Evolutionary conservation across 1,284 basidiomycete genomes (phyloP).

Genomic region (Boletellus deceptivus): DNA sequence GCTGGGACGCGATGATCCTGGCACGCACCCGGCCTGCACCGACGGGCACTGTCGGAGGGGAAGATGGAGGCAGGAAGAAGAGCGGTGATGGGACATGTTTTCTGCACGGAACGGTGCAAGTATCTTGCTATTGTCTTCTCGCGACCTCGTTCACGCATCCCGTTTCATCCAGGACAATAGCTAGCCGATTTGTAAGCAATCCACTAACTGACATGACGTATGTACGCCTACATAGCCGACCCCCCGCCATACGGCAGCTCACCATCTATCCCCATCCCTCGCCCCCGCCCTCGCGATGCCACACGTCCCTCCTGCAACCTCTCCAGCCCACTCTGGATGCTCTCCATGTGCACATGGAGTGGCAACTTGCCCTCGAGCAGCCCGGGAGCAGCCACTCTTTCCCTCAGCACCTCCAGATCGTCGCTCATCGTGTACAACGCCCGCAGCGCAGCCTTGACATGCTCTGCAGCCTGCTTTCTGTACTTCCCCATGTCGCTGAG

Average conservation of each 20-base stretch:
- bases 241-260: slow-evolving; percentile 25
- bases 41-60: background rate
- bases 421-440: slow-evolving; percentile 59
- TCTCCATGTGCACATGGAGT: slow-evolving; percentile 68
- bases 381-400: slow-evolving; percentile 63
- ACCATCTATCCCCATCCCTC: slow-evolving; percentile 25
- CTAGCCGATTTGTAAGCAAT: too few relatives aligned
- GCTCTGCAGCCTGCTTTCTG: slow-evolving; percentile 55
- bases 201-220: too few relatives aligned
- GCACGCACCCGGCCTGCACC: slow-evolving; percentile 2
- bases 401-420: slow-evolving; percentile 71
- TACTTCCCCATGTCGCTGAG: slow-evolving; percentile 55
- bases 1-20: background rate
- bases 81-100: slow-evolving; percentile 12
- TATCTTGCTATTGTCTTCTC: slow-evolving; percentile 21
- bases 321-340: slow-evolving; percentile 60
- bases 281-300: slow-evolving; percentile 30
- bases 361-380: slow-evolving; percentile 57
- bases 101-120: slow-evolving; percentile 6
- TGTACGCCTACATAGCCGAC: too few relatives aligned
- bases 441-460: slow-evolving; percentile 61
- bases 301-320: slow-evolving; percentile 57
- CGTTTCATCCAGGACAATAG: slow-evolving; percentile 26
- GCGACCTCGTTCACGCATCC: slow-evolving; percentile 3
- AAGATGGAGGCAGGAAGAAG: slow-evolving; percentile 7